Evolutionary conservation across 345 rosid genomes (phyloP), one percentile per base, ranked within the genome.

Genomic region (Eucalyptus microcorys): DNA sequence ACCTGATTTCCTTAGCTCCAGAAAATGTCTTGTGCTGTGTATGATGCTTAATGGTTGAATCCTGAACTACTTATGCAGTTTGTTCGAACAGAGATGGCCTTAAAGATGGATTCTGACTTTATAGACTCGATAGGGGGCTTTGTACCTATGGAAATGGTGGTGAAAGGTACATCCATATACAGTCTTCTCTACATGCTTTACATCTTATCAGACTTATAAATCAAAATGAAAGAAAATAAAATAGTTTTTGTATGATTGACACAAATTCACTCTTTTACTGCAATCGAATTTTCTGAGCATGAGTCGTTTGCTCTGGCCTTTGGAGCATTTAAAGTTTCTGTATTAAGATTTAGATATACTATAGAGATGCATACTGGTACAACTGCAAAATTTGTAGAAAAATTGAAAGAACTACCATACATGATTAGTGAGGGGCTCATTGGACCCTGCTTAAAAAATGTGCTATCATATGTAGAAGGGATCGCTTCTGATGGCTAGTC

Each of bases 61-160:
- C 81, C 64, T 34, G 27, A 32, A 71, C 84, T n/a, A 80, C 50
- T 55, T 34, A 86, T 94, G 96, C 96, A 97, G 99, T 96, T 97
- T 92, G 95, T 96, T 88, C 87, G 89, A 91, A 97, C 99, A 53
- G 96, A 95, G 21, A 86, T 96, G 96, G 95, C 68, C 49, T 88
- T 49, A 89, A 49, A 53, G 86, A 49, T 92, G 34, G 87, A n/a
- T 40, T 6, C 91, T 59, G 89, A 88, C 42, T 37, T 94, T 49
- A 14, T 96, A 87, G 91, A 90, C 87, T 32, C 55, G 86, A 14
- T 89, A 86, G 99, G 99, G 53, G 99, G 99, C 90, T 98, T 87
- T 94, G 86, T 98, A 91, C 93, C 97, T 48, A 94, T 96, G 96
- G 94, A 96, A 91, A 88, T 92, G 92, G 94, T 98, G 87, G 88